These are phyloP conservation scores for Leishmania lainsoni DNA, from an alignment of 208 protist species.

Conservation along the genomic window DNA sequence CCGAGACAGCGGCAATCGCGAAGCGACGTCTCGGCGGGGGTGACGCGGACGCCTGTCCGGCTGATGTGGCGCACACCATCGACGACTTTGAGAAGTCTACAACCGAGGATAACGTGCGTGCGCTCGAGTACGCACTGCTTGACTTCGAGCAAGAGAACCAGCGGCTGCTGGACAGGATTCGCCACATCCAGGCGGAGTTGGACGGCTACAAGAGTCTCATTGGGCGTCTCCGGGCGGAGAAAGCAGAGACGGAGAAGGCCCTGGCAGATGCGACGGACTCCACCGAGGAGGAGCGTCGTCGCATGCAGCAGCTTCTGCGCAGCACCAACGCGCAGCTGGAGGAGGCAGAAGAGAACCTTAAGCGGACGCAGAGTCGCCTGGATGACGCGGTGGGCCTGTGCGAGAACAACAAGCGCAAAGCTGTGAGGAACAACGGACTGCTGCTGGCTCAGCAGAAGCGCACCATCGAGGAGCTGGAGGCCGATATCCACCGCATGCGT, in stretches of 20 bases:
- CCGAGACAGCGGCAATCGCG: constrained; percentile 42
- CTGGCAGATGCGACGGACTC: constrained; percentile 24
- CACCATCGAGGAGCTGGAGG: constrained; percentile 46
- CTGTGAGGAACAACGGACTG: constrained; percentile 49
- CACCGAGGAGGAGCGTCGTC: constrained; percentile 45
- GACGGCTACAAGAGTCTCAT: constrained; percentile 53
- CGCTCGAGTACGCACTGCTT: constrained; percentile 51
- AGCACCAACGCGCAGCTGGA: constrained; percentile 44
- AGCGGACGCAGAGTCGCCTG: constrained; percentile 37
- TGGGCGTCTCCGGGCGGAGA: constrained; percentile 48
- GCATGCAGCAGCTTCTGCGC: constrained; percentile 38
- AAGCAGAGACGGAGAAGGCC: constrained; percentile 48
- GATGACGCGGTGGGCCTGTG: constrained; percentile 33
- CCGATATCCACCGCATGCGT: constrained; percentile 36
- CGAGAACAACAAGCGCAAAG: constrained; percentile 44
- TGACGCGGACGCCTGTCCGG: constrained; percentile 10
- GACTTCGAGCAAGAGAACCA: constrained; percentile 69
- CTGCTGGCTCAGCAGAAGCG: constrained; percentile 53
- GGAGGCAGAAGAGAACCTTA: constrained; percentile 39
- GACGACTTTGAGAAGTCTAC: constrained; percentile 66
- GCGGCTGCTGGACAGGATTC: constrained; percentile 49
- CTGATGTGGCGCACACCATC: constrained; percentile 27
- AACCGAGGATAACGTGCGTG: constrained; percentile 53
- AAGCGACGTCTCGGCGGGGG: constrained; percentile 46
- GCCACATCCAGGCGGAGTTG: constrained; percentile 41